A percentile compares a stretch with the other conserved stretches of the same genome.
Evolutionary conservation across 257 asterid species (phyloP).

Genomic region (Solanum peruvianum): DNA sequence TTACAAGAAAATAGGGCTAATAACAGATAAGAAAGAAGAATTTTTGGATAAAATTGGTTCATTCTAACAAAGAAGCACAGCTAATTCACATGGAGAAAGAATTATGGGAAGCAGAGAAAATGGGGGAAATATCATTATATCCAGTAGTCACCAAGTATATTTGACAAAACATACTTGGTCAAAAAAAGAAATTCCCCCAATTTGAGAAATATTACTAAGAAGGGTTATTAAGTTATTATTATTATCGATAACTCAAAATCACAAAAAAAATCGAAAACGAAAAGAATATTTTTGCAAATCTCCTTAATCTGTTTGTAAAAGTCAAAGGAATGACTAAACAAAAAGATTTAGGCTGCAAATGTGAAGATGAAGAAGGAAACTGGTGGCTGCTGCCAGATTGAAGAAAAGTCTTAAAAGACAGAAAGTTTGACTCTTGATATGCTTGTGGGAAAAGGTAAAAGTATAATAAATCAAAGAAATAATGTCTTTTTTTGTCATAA

Average conservation of each 20-base stretch:
- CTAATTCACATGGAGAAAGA: not conserved
- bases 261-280: rapidly evolving
- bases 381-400: not conserved
- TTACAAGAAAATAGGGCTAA: not conserved
- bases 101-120: not conserved
- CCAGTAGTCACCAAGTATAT: not conserved
- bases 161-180: not conserved
- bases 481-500: not conserved
- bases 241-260: not conserved
- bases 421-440: not conserved
- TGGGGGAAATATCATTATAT: not conserved
- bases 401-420: not conserved
- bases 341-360: not conserved
- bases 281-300: not conserved
- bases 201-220: not conserved
- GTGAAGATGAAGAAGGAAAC: not conserved
- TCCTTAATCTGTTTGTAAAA: not conserved
- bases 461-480: not conserved
- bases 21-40: not conserved
- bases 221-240: not conserved
- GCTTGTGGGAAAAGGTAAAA: not conserved
- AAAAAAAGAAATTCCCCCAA: not conserved
- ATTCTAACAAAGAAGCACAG: not conserved
- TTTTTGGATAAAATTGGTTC: not conserved
- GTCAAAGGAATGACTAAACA: not conserved